Evolutionary conservation across 352 stramenopile species (phyloP).

Genomic region (Phytophthora tubulina): DNA sequence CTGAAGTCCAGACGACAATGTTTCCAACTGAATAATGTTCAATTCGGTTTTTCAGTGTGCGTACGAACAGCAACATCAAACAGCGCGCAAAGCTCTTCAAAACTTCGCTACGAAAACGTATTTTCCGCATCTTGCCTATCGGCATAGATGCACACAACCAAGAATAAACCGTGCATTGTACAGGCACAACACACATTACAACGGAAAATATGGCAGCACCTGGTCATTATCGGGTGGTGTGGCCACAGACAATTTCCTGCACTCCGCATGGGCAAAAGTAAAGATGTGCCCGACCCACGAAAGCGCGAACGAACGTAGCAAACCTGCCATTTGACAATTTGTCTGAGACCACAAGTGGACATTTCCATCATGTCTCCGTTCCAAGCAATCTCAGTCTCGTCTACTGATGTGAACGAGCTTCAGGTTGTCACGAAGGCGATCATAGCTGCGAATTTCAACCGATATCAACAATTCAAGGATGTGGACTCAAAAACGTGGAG

Average conservation of each 20-base stretch:
- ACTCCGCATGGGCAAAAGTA: slow-evolving; percentile 32
- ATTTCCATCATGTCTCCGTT: slow-evolving; percentile 37
- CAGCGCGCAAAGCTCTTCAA: slow-evolving; percentile 1
- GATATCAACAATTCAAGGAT: slow-evolving; percentile 39
- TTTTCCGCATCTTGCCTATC: slow-evolving; percentile 15
- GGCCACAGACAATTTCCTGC: slow-evolving; percentile 16
- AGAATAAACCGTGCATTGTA: not conserved
- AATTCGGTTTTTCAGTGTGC: not conserved
- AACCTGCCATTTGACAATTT: slow-evolving; percentile 22
- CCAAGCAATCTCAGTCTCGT: slow-evolving; percentile 30
- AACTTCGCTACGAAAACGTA: not conserved
- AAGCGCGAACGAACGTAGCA: not conserved
- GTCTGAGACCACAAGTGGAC: not conserved
- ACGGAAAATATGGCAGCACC: slow-evolving; percentile 7
- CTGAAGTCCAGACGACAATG: not conserved
- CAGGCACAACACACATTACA: slow-evolving; percentile 7
- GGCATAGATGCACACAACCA: not conserved
- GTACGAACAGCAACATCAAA: not conserved
- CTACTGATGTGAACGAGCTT: slow-evolving; percentile 27
- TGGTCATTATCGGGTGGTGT: slow-evolving; percentile 15
- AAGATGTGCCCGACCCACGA: slow-evolving; percentile 10
- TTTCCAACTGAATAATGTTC: not conserved
- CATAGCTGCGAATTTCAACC: slow-evolving; percentile 38
- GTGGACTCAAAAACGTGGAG: slow-evolving; percentile 32
- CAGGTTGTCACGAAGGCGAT: slow-evolving; percentile 39